Conservation (phyloP, 192 early-diverging fungal species). For the Backusella psychrophila region DNA sequence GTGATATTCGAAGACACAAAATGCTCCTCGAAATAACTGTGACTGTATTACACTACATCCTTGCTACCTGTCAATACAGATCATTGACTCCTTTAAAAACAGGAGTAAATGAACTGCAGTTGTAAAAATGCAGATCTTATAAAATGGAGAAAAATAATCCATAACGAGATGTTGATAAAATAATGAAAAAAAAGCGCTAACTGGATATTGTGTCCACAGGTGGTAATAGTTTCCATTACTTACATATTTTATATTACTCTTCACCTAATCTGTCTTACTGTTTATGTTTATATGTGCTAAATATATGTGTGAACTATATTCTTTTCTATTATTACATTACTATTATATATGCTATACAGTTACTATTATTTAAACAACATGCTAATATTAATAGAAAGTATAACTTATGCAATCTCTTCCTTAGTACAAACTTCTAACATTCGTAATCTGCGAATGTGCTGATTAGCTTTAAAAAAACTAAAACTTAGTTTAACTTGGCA, state of each 20-base stretch:
- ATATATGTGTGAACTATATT: neutral
- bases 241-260: neutral
- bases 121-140: conserved; percentile 2
- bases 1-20: neutral
- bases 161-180: conserved; percentile 5
- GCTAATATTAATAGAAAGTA: neutral
- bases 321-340: neutral
- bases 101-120: conserved; percentile 2
- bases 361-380: neutral
- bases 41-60: neutral
- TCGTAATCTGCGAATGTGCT: neutral
- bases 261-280: neutral
- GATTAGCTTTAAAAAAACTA: neutral
- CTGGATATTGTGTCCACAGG: neutral
- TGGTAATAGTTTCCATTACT: neutral
- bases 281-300: neutral
- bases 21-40: neutral
- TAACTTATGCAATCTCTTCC: neutral
- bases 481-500: neutral
- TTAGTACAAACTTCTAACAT: neutral
- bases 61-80: conserved; percentile 5
- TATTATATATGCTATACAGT: neutral
- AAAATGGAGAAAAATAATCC: conserved; percentile 4
- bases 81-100: neutral
- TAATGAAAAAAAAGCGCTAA: neutral